phyloP scores from a whole-genome alignment of 805 yeast genomes.

The Suhomyces prunicola region DNA sequence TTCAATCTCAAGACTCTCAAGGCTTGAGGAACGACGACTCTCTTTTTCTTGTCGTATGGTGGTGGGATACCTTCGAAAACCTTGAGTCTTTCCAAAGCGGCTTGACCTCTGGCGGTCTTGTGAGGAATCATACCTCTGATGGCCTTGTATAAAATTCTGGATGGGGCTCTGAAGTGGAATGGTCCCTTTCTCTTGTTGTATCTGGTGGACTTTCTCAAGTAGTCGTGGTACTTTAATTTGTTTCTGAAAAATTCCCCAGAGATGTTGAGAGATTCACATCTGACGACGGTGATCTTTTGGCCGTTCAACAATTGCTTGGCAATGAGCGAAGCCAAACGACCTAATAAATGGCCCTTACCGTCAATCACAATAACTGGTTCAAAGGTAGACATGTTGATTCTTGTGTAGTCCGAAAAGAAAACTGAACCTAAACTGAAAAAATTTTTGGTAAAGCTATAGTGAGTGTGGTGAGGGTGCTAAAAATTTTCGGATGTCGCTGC shows the following conservation, averaged over 20 bases:
- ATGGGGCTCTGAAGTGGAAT: slow-evolving; percentile 99
- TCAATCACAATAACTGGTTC: slow-evolving; percentile 98
- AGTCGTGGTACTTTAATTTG: slow-evolving; percentile 99
- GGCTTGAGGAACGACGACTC: slow-evolving; percentile 99
- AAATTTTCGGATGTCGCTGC: slow-evolving; percentile 1
- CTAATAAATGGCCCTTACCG: slow-evolving; percentile 99
- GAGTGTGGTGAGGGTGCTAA: not conserved
- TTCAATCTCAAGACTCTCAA: slow-evolving; percentile 97
- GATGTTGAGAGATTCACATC: slow-evolving; percentile 97
- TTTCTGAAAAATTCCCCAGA: slow-evolving; percentile 99
- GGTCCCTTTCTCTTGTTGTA: slow-evolving; percentile 99
- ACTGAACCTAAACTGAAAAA: slow-evolving; percentile 5
- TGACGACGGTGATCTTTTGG: slow-evolving; percentile 95
- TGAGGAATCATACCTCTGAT: slow-evolving; percentile 99
- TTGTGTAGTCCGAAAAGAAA: slow-evolving; percentile 5
- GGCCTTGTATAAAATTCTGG: slow-evolving; percentile 99
- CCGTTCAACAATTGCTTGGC: slow-evolving; percentile 99
- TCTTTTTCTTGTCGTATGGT: slow-evolving; percentile 99
- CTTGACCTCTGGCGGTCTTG: slow-evolving; percentile 99
- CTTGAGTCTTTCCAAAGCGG: slow-evolving; percentile 98
- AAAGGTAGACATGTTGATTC: slow-evolving; percentile 67
- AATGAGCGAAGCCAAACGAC: slow-evolving; percentile 98
- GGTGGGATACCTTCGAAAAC: slow-evolving; percentile 99
- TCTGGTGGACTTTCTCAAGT: slow-evolving; percentile 98
- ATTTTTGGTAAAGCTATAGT: not conserved